Base-by-base conservation (phyloP, 2,329 filamentous ascomycete genomes). In the Myrmaecium sp. region DNA sequence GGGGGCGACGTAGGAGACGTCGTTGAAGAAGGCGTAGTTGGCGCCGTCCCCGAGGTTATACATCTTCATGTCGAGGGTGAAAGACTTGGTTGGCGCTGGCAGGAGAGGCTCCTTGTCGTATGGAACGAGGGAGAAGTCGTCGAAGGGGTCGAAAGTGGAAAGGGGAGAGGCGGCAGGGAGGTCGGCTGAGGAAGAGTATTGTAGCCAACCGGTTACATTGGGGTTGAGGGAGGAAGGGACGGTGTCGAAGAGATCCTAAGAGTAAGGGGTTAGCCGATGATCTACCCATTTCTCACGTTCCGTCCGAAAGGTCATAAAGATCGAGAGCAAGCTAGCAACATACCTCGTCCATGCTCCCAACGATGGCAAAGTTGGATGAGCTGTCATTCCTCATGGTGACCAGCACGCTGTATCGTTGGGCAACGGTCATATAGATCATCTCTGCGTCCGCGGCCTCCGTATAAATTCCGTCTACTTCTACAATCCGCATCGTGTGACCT, bases 81-180 rank as follows among this genome's bases (percentile, higher is more conserved):
- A 58, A 2, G 57, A 58, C 34, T 69, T 62, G 47, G 76, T 69
- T 0, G 78, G 72, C 5, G 69, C 55, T 2, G 63, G 59, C 4
- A 74, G 62, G 3, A 75, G 55, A 6, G 60, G 53, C 47, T 69
- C 55, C 23, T 67, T 64, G 42, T 91, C 80, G 29, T 66, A 60
- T 0, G 83, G 77, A 1, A 74, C 60, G 0, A 92, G 63, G 0
- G 52, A 61, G 35, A 77, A 69, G 43, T 92, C 83, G 39, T 93
- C 80, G 31, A 76, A 73, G 2, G 72, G 64, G 14, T 73, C 52
- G 25, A 81, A 70, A 8, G 66, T 62, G 23, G 74, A 60, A 3
- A 83, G 44, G 0, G 60, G 31, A 0, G 64, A 59, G 1, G 79
- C 57, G 0, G 57, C 43, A 4, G 58, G 61, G 23, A 58, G 49